These are phyloP conservation scores for Ramularia endophylla DNA, from an alignment of 2,329 filamentous ascomycete genomes.

Conservation along the genomic window DNA sequence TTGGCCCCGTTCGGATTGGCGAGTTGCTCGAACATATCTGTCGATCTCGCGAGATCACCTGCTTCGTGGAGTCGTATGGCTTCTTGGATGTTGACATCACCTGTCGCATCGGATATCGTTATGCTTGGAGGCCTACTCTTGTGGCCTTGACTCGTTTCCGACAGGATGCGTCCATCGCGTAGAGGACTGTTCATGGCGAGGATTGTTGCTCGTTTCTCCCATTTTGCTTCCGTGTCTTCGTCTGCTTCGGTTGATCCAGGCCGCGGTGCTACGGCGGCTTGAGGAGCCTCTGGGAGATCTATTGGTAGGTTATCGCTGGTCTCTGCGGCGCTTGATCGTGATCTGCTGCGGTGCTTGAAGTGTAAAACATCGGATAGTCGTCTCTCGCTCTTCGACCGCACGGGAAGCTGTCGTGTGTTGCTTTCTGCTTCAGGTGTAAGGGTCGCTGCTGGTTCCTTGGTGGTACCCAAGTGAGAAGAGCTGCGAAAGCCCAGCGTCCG, in stretches of 20 bases:
- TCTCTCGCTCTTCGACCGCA: slow-evolving; percentile 31
- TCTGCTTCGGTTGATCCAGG: slow-evolving; percentile 31
- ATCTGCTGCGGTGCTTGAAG: slow-evolving; percentile 51
- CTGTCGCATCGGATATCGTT: slow-evolving; percentile 30
- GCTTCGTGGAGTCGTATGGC: slow-evolving; percentile 91
- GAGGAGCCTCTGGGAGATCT: slow-evolving; percentile 77
- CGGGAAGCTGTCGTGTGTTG: slow-evolving; percentile 15
- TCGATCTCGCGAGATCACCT: slow-evolving; percentile 72
- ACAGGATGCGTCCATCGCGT: slow-evolving; percentile 30
- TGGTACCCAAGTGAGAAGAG: slow-evolving; percentile 26
- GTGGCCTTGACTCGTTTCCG: slow-evolving; percentile 2
- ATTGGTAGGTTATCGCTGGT: slow-evolving; percentile 70
- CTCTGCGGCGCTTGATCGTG: slow-evolving; percentile 46
- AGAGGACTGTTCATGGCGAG: slow-evolving; percentile 55
- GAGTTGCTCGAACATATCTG: slow-evolving; percentile 75
- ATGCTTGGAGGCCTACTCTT: slow-evolving; percentile 29
- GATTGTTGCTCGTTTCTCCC: slow-evolving; percentile 92
- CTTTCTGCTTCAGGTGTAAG: slow-evolving; percentile 7
- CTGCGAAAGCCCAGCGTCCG: slow-evolving; percentile 32
- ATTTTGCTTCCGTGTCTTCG: slow-evolving; percentile 62
- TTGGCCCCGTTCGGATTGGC: slow-evolving; percentile 80
- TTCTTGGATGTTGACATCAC: slow-evolving; percentile 70
- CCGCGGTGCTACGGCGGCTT: slow-evolving; percentile 48
- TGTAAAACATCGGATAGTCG: slow-evolving; percentile 66
- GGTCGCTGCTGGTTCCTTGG: slow-evolving; percentile 17